Conservation (phyloP, 345 rosid genomes). For the Microthlaspi erraticum region DNA sequence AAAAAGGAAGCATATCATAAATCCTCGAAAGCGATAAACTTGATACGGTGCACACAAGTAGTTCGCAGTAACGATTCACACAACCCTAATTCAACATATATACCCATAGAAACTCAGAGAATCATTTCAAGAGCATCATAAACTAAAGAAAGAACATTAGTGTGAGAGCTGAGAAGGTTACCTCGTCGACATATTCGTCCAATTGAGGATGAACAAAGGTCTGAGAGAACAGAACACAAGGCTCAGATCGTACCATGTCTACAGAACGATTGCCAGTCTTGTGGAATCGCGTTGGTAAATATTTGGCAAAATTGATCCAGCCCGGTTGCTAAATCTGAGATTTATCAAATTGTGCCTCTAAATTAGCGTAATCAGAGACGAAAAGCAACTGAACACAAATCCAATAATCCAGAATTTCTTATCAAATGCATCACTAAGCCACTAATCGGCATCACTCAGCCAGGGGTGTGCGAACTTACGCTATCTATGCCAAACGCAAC, state of each 20-base stretch:
- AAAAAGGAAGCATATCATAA: constrained; percentile 18
- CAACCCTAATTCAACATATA: constrained; percentile 9
- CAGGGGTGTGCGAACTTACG: constrained; percentile 1
- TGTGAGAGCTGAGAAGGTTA: constrained; percentile 32
- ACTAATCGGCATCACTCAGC: constrained; percentile 16
- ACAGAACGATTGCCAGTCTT: constrained; percentile 8
- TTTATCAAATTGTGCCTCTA: neutral
- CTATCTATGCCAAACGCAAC: constrained; percentile 6
- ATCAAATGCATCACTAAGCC: neutral
- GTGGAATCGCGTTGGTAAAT: constrained; percentile 6
- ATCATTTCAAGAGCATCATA: constrained; percentile 9
- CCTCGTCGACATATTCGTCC: constrained; percentile 99
- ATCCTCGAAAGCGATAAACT: constrained; percentile 1
- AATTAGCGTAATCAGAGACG: constrained; percentile 10
- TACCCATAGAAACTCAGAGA: neutral
- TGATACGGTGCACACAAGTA: constrained; percentile 4
- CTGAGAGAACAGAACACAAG: constrained; percentile 91
- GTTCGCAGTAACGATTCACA: neutral
- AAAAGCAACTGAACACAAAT: neutral
- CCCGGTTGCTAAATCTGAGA: constrained; percentile 28
- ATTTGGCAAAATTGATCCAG: constrained; percentile 14
- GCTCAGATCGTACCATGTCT: constrained; percentile 88
- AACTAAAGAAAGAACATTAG: neutral
- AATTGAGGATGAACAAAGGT: constrained; percentile 92
- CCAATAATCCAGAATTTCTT: neutral